Evolutionary conservation across 257 asterid genomes (phyloP), one percentile per base, ranked within the genome.

Genomic region (Rauvolfia tetraphylla): DNA sequence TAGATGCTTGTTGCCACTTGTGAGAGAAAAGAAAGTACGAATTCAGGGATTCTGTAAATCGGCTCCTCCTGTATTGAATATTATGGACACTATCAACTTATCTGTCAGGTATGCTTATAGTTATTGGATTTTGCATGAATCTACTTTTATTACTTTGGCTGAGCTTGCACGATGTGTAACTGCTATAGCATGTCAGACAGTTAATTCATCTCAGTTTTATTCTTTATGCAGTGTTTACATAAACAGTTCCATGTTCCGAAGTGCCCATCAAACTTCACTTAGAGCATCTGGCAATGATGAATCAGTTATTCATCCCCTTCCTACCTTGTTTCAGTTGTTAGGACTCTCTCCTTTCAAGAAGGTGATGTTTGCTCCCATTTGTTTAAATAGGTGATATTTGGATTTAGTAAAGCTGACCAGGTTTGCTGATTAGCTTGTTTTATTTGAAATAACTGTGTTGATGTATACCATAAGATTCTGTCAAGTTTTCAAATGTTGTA

Each of bases 1-100:
- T 84, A 89, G 97, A 71, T 92, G 96, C 68, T 85, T 95, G 76
- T 82, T 92, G 87, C 96, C 98, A 5, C 94, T 95, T 71, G 97
- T 95, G 82, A 89, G 96, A 79, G 94, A 85, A 71, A 95, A 89
- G 78, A 92, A 90, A 85, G 86, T 90, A 67, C 79, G 80, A 71
- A 58, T 95, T 31, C 79, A 84, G 73, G 99, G 99, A 23, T 79
- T 73, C 63, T 95, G 98, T 89, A 89, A 86, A 87, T 89, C 91
- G 27, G 90, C 97, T 80, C 98, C 96, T 82, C 85, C 87, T 59
- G 89, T 87, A 49, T 85, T 95, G 84, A 93, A 89, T 78, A 88
- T 92, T 70, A 92, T 92, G 99, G 98, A 95, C 83, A 81, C 96
- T 34, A 83, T 95, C 79, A 86, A 81, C 80, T 85, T 95, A 83